These are phyloP conservation scores for Termitomyces sp. DNA, from an alignment of 768 basidiomycete species.

Conservation along the genomic window DNA sequence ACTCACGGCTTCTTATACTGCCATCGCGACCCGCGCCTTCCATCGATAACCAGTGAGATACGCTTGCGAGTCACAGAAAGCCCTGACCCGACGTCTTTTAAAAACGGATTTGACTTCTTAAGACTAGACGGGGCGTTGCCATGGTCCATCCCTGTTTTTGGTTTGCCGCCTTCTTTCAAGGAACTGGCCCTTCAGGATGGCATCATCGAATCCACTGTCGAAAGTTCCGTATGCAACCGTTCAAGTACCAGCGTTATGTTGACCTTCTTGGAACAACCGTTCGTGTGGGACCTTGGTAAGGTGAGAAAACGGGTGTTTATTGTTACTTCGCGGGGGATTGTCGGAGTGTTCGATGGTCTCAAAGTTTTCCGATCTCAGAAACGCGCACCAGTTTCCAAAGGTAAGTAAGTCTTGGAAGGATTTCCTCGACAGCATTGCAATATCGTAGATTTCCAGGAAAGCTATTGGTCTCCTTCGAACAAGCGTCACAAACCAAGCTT, in stretches of 20 bases:
- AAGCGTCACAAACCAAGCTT: not conserved
- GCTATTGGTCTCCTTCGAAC: not conserved
- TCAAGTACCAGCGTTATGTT: not conserved
- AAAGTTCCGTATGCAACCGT: not conserved
- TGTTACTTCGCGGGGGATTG: not conserved
- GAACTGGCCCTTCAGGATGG: not conserved
- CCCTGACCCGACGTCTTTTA: constrained; percentile 5
- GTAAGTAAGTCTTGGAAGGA: not conserved
- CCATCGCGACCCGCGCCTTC: not conserved
- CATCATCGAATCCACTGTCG: no score
- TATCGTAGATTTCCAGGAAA: not conserved
- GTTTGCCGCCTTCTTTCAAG: not conserved
- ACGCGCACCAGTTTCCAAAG: no score
- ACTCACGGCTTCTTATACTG: no score
- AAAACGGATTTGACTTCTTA: constrained; percentile 12
- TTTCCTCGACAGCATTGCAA: not conserved
- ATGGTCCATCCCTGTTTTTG: constrained; percentile 9
- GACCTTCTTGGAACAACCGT: not conserved
- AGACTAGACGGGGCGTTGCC: constrained; percentile 4
- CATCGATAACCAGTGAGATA: constrained; percentile 6
- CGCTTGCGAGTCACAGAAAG: constrained; percentile 16
- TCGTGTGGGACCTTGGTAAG: not conserved
- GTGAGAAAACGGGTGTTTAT: not conserved
- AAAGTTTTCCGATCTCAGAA: no score
- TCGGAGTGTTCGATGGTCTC: not conserved